Evolutionary conservation across 441 rosid species (phyloP), one percentile per base, ranked within the genome.

Genomic region (Daphne laureola): DNA sequence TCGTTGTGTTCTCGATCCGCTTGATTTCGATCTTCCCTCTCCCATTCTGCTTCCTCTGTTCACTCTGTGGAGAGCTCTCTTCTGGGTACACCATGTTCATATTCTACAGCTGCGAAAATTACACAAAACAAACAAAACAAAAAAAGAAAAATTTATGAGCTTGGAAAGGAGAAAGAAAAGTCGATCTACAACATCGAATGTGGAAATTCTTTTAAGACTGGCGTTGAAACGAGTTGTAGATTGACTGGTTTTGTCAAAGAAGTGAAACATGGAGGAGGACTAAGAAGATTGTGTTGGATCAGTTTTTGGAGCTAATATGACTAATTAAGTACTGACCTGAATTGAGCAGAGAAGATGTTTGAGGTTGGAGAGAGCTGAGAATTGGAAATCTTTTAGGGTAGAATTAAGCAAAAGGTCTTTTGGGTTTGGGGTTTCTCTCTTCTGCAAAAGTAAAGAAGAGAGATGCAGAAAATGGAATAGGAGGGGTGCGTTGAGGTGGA

Each of bases 21-120:
- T 92, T 92, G 86, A 92, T 92, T 78, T 84, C 98, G 70, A 92
- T 89, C 86, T 92, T 92, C 51, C 98, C 98, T 68, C 98, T 86
- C 1, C 96, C 98, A 41, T 75, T 65, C 69, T 79, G 88, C 74
- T 82, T 86, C 38, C 11, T 9, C 11, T 31, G 38, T 7, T 7
- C 9, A 7, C 38, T 31, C 90, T 66, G 75, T 11, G 86, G 76
- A 42, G 88, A 81, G 35, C 49, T 66, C 46, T 75, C 87, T 55
- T 73, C 57, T 45, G 70, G 87, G 60, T 72, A 81, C 38, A 68
- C 86, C 96, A 80, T 91, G 47, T 42, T 57, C 66, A 60, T 7
- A 8, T 2, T 9, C 38, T 9, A 1, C 9, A 62, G 48, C 59
- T 66, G 58, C 59, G 59, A 31, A 31, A 31, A 31, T 50, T 51